Conservation (phyloP, 2,329 filamentous ascomycete genomes). For the Seiridium cupressi region DNA sequence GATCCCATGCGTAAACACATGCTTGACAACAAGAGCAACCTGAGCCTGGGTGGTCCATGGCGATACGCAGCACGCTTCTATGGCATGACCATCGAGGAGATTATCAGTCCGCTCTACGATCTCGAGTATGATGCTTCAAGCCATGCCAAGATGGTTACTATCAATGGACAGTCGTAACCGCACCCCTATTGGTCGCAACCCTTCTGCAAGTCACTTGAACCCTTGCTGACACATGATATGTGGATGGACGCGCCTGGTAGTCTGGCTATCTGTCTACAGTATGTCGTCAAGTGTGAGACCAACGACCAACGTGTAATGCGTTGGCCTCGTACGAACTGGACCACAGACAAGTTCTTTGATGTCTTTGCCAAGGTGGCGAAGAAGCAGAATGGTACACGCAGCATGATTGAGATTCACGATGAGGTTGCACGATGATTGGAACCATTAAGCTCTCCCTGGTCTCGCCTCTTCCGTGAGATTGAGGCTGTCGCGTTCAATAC, state of each 20-base stretch:
- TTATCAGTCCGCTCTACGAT: not conserved
- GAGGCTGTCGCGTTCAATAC: not conserved
- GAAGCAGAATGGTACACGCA: not conserved
- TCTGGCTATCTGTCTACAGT: constrained; percentile 5
- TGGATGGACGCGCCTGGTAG: constrained; percentile 7
- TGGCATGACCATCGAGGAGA: not conserved
- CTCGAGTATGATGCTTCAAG: not conserved
- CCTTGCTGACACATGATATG: not conserved
- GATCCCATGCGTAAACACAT: not conserved
- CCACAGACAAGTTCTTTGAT: constrained; percentile 6
- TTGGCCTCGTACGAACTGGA: constrained; percentile 8
- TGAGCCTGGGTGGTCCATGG: not conserved
- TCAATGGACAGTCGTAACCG: not conserved
- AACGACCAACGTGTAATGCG: constrained; percentile 10
- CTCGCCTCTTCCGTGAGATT: not conserved
- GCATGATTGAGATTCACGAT: not conserved
- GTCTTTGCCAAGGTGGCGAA: not conserved
- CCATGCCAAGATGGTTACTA: not conserved
- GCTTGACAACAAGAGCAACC: not conserved
- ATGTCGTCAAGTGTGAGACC: constrained; percentile 11
- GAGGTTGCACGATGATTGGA: not conserved
- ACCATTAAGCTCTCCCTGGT: not conserved
- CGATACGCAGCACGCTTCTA: not conserved
- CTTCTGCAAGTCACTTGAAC: not conserved
- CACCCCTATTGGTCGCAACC: not conserved